phyloP scores from a whole-genome alignment of 768 basidiomycete species.

The Pulveroboletus sp. region DNA sequence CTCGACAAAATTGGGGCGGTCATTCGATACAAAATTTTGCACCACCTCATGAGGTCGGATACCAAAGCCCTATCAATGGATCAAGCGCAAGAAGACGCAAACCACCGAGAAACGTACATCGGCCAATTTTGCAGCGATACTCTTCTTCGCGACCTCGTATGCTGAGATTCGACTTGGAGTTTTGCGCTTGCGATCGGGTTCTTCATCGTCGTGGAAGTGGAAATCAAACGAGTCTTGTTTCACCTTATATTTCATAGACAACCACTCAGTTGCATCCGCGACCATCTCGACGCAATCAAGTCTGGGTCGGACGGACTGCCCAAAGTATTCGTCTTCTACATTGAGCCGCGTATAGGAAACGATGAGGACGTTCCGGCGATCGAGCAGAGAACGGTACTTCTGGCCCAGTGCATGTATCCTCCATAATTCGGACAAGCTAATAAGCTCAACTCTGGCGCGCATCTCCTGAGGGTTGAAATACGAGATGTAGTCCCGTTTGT shows the following conservation, averaged over 20 bases:
- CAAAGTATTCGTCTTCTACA: conserved; percentile 73
- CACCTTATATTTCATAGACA: conserved; percentile 80
- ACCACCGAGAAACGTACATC: conserved; percentile 48
- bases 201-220: conserved; percentile 70
- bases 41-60: conserved; percentile 81
- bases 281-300: conserved; percentile 85
- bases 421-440: conserved; percentile 84
- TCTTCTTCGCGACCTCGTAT: conserved; percentile 83
- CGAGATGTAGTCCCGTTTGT: conserved; percentile 88
- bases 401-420: conserved; percentile 85
- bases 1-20: conserved; percentile 65
- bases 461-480: conserved; percentile 72
- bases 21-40: conserved; percentile 68
- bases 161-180: conserved; percentile 80
- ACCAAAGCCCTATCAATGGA: conserved; percentile 66
- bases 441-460: conserved; percentile 62
- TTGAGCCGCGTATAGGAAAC: conserved; percentile 67
- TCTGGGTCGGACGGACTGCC: conserved; percentile 60
- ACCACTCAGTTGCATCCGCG: conserved; percentile 89
- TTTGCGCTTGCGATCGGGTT: conserved; percentile 63
- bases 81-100: not conserved
- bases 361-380: conserved; percentile 63
- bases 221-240: conserved; percentile 61
- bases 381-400: conserved; percentile 83
- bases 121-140: conserved; percentile 71